Evolutionary conservation across 768 basidiomycete genomes (phyloP), one percentile per base, ranked within the genome.

Genomic region (Mycena floridula): DNA sequence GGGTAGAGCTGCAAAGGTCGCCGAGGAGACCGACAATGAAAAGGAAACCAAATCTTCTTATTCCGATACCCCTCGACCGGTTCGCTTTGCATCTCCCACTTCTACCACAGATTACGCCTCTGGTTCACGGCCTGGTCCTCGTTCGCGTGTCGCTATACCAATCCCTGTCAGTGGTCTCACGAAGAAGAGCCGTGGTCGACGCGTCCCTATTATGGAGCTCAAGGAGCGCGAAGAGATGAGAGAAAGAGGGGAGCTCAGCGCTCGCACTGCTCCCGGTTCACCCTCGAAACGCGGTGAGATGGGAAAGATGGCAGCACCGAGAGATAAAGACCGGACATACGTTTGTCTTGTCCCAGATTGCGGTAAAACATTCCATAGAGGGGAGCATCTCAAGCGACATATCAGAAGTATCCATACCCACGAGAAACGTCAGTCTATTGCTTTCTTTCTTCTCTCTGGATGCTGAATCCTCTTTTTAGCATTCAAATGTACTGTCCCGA

Each of bases 121-220:
- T 16, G 22, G 38, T n/a, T 72, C 70, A 28, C 63, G 63, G 28
- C 71, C 72, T 36, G 64, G 69, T 43, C 68, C 76, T 16, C 72
- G 72, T 36, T 69, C 76, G 52, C 75, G 77, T 46, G 73, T 73
- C 9, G 68, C 73, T 5, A 72, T 80, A 38, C 85, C 85, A 20
- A 70, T 81, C 22, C 85, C 85, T 11, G 82, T 87, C 32, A 85
- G 85, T 26, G 83, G 85, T 60, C 58, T 89, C 49, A 88, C 81
- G 37, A 89, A 88, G 69, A 86, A 85, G 66, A 84, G 82, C 53
- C 78, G 86, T 42, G 86, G 86, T 11, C 77, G 86, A 27, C 74
- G 82, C 47, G 86, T 89, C 18, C 86, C 85, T 4, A 86, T 81
- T 2, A 65, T n/a, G n/a, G n/a, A n/a, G n/a, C n/a, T n/a, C n/a